Base-by-base conservation (phyloP, 129 eudicot species). In the Logfia minima region DNA sequence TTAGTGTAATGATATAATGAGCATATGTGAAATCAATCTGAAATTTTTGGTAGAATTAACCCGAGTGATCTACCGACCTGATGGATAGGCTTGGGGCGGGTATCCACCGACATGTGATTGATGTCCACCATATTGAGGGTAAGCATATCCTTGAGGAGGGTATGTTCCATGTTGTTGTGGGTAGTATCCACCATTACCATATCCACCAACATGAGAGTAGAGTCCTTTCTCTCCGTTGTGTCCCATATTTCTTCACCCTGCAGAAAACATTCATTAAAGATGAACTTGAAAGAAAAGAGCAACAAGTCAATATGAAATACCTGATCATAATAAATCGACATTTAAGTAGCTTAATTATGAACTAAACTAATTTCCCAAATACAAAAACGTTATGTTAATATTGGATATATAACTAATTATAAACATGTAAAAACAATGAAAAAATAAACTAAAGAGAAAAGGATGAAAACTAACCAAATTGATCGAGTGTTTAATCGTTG, bases 181-280 rank as follows among this genome's bases (percentile, higher is more conserved):
- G 29, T 83, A 85, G 14, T 68, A 71, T 34, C 86, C 90, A 21
- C 72, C 84, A 4, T 56, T 32, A 29, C 63, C 48, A 71, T 72
- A 65, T 71, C 90, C 90, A 70, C 85, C 88, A 53, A 79, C 72
- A 79, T 70, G 41, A 19, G 96, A 86, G 37, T 80, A 84, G 41
- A 90, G 55, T 69, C 96, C 91, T 83, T 83, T 90, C 67, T 90
- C 96, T 18, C 77, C 51, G 8, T 79, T 69, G 61, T 72, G 77
- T 32, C 66, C 62, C 79, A 80, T 80, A 26, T 66, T 75, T 67
- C 24, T 79, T 80, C 31, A 29, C 60, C 72, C 69, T 60, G 69
- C 45, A 39, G 11, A 37, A 21, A 37, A 35, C 16, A 41, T 41
- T 41, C 9, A 37, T 37, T 37, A 37, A 37, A 37, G 41, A 37